Conservation (phyloP, 345 rosid genomes). For the Gynandropsis gynandra region DNA sequence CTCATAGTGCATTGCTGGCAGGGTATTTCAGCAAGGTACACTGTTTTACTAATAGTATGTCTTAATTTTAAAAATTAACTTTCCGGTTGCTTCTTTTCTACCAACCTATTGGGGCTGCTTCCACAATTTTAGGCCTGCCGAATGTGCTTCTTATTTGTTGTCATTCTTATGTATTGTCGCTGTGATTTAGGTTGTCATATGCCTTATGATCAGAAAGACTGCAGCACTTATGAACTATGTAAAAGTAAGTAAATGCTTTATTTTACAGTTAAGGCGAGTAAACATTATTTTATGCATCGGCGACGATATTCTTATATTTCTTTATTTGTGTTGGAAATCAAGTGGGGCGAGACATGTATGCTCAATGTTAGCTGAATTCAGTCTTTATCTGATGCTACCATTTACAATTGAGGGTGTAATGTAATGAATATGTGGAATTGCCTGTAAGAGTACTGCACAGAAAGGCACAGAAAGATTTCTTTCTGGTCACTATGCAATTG, state of each 20-base stretch:
- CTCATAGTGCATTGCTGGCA: conserved; percentile 84
- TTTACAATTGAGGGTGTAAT: too few relatives aligned
- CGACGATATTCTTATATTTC: background rate
- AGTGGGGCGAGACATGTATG: background rate
- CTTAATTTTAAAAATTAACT: background rate
- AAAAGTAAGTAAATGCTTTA: conserved; percentile 46
- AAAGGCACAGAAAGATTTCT: background rate
- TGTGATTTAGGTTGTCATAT: conserved; percentile 70
- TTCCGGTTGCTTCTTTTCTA: background rate
- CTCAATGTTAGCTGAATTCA: conserved; percentile 5
- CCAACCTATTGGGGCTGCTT: conserved; percentile 2
- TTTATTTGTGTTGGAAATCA: background rate
- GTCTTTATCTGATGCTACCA: background rate
- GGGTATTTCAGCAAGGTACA: conserved; percentile 97
- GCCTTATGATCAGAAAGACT: conserved; percentile 93
- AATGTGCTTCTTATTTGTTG: conserved; percentile 13
- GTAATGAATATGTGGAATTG: too few relatives aligned
- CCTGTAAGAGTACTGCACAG: too few relatives aligned
- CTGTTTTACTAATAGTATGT: conserved; percentile 5
- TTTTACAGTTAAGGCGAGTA: conserved; percentile 4
- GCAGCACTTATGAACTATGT: conserved; percentile 89
- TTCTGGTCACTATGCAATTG: conserved; percentile 9
- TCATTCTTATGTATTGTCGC: too few relatives aligned
- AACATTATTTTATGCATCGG: conserved; percentile 2
- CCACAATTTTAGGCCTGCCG: conserved; percentile 2